Conservation (phyloP, 2,329 filamentous ascomycete species). For the Magnaporthales sp. region DNA sequence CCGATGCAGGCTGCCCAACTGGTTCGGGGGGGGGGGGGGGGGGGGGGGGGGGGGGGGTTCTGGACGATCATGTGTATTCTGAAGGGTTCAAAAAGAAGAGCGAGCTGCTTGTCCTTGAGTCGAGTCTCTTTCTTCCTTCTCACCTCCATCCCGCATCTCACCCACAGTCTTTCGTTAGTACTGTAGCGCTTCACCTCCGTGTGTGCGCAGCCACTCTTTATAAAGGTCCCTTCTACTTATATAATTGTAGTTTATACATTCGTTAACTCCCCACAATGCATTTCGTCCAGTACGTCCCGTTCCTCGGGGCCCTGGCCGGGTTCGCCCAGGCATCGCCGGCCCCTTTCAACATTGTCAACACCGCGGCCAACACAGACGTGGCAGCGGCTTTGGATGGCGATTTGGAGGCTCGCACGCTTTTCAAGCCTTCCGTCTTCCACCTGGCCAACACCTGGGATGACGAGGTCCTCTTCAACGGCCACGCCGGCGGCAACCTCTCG, state of each 20-base stretch:
- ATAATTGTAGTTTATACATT: not conserved
- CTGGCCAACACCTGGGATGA: slow-evolving; percentile 12
- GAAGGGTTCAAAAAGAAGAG: not conserved
- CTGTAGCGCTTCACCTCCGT: not conserved
- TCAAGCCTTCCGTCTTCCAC: slow-evolving; percentile 8
- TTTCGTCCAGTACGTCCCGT: not conserved
- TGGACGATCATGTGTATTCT: not conserved
- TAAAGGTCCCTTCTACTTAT: not conserved
- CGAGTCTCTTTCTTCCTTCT: not conserved
- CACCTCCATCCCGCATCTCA: not conserved
- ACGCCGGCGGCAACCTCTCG: not conserved
- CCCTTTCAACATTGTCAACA: not conserved
- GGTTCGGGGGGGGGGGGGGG: not conserved
- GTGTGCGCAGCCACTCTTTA: not conserved
- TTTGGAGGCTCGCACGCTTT: not conserved
- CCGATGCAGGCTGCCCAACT: not conserved
- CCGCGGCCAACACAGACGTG: not conserved
- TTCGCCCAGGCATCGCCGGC: slow-evolving; percentile 11
- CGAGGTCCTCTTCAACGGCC: slow-evolving; percentile 14
- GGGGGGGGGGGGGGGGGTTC: not conserved
- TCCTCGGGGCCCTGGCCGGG: slow-evolving; percentile 9
- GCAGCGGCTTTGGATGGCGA: not conserved
- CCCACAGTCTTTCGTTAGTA: not conserved
- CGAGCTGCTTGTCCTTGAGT: not conserved
- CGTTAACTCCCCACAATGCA: not conserved